Evolutionary conservation across 75 land plant genomes (phyloP).

Genomic region (Cunninghamia lanceolata): DNA sequence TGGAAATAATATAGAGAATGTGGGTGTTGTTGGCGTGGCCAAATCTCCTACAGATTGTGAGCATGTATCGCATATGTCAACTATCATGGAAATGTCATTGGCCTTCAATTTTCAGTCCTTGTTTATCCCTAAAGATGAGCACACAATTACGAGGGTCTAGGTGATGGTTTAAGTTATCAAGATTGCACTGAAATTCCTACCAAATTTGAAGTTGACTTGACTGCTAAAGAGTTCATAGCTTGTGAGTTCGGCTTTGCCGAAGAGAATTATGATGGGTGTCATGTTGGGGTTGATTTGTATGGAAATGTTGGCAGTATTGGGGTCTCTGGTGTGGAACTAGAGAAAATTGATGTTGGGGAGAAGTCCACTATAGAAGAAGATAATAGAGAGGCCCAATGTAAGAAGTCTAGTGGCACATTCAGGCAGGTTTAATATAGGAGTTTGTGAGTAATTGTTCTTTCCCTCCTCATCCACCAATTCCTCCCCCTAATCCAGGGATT

Average conservation of each 20-base stretch:
- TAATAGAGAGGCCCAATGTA: background rate
- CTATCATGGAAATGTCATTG: no score
- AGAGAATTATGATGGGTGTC: background rate
- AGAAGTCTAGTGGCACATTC: conserved; percentile 5
- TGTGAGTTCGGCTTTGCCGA: background rate
- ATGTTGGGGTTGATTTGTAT: background rate
- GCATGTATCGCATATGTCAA: no score
- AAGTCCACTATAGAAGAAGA: conserved; percentile 15
- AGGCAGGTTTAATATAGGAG: conserved; percentile 7
- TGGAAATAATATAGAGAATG: no score
- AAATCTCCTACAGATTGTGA: no score
- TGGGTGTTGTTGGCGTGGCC: no score
- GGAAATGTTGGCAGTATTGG: conserved; percentile 17
- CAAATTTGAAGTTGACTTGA: background rate
- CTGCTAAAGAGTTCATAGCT: background rate
- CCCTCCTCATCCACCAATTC: conserved; percentile 72
- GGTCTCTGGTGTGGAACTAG: conserved; percentile 16
- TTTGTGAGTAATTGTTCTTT: conserved; percentile 13
- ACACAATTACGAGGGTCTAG: no score
- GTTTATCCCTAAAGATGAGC: no score
- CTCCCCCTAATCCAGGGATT: conserved; percentile 49
- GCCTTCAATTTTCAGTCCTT: no score
- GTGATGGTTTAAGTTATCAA: no score
- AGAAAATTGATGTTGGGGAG: conserved; percentile 13
- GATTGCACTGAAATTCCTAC: background rate